Evolutionary conservation across 805 yeast species (phyloP).

Genomic region (Ogataea minuta): DNA sequence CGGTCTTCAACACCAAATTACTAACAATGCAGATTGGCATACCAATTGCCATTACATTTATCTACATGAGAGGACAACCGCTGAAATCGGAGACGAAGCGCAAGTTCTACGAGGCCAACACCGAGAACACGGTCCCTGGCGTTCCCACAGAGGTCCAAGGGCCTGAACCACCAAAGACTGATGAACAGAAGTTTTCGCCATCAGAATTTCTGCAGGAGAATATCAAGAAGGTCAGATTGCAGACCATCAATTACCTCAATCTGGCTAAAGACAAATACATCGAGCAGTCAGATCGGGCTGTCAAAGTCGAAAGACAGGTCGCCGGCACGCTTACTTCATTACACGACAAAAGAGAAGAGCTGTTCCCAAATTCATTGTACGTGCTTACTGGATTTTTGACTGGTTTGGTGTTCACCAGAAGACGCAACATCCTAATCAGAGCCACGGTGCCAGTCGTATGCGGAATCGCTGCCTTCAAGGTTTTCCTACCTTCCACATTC

Average conservation of each 20-base stretch:
- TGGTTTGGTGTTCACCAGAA: conserved; percentile 73
- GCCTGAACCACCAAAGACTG: conserved; percentile 20
- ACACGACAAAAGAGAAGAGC: conserved; percentile 62
- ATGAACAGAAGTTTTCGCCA: conserved; percentile 15
- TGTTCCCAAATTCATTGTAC: conserved; percentile 70
- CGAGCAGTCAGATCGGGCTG: conserved; percentile 47
- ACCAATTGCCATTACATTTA: neutral
- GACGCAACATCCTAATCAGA: conserved; percentile 55
- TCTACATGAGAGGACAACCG: neutral
- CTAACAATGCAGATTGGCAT: conserved; percentile 8
- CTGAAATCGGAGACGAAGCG: conserved; percentile 27
- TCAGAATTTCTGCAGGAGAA: conserved; percentile 41
- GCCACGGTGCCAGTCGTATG: conserved; percentile 55
- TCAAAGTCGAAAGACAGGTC: conserved; percentile 60
- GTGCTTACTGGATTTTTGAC: conserved; percentile 65
- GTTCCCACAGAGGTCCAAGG: conserved; percentile 15
- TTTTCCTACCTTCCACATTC: conserved; percentile 73
- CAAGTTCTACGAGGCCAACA: conserved; percentile 26
- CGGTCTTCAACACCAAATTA: neutral
- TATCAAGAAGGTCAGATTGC: conserved; percentile 48
- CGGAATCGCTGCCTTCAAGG: conserved; percentile 63
- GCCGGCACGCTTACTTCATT: conserved; percentile 61
- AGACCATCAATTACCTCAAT: conserved; percentile 35
- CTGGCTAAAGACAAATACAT: conserved; percentile 41
- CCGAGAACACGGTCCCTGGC: conserved; percentile 23